phyloP scores from a whole-genome alignment of 805 yeast genomes.

The Starmerella powellii region DNA sequence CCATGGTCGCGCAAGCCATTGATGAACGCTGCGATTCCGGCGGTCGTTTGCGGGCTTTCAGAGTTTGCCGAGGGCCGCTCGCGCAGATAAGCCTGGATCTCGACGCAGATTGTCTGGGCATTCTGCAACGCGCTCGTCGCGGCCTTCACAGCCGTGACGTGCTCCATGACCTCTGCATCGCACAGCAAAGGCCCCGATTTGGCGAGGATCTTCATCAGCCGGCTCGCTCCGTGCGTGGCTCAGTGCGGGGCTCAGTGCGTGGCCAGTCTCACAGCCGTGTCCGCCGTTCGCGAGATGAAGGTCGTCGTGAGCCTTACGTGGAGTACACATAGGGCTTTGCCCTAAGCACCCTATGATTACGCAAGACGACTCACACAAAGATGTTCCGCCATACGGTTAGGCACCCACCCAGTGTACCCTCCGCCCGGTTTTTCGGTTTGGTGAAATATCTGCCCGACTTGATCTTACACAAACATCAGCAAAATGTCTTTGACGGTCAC shows the following conservation, averaged over 20 bases:
- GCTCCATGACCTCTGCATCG: slow-evolving; percentile 52
- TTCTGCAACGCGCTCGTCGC: slow-evolving; percentile 22
- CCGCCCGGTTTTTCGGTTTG: slow-evolving; percentile 2
- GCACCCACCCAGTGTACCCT: not conserved
- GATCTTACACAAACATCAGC: not conserved
- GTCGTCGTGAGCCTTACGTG: too few relatives aligned
- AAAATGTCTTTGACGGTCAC: slow-evolving; percentile 91
- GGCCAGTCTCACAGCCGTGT: too few relatives aligned
- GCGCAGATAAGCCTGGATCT: slow-evolving; percentile 32
- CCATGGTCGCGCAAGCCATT: slow-evolving; percentile 32
- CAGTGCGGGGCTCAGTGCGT: too few relatives aligned
- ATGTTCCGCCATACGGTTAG: not conserved
- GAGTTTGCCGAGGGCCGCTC: slow-evolving; percentile 32
- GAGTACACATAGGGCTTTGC: not conserved
- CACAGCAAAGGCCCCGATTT: slow-evolving; percentile 49
- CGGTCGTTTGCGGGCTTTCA: slow-evolving; percentile 28
- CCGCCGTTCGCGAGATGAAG: not conserved
- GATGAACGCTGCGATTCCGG: slow-evolving; percentile 33
- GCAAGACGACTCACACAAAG: not conserved
- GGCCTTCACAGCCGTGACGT: slow-evolving; percentile 38
- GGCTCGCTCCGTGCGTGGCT: too few relatives aligned
- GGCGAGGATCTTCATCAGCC: slow-evolving; percentile 34
- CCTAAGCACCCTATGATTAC: not conserved
- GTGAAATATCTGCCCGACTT: slow-evolving; percentile 15
- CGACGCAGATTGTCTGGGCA: slow-evolving; percentile 28